Base-by-base conservation (phyloP, 2,329 filamentous ascomycete genomes). In the Macrophomina tecta region DNA sequence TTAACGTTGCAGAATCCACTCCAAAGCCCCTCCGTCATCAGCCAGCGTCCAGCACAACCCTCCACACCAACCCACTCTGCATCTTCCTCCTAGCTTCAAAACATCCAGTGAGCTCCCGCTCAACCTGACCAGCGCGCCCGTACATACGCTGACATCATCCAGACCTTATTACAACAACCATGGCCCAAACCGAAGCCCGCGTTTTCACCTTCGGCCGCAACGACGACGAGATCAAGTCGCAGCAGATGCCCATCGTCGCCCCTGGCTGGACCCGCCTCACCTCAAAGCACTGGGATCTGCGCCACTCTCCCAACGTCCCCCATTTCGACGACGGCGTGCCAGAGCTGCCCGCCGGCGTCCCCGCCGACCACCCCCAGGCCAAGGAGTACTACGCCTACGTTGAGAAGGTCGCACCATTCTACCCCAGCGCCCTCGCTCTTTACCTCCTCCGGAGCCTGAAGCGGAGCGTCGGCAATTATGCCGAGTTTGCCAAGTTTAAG, bases 21-120 rank as follows among this genome's bases (percentile, higher is more conserved):
- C 7, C 34, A 11, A 55, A 55, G 52, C 52, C 52, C 11, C 32
- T 38, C 34, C 52, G 23, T 55, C 52, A 55, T 40, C 52, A 55
- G n/a, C 8, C 49, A 52, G 7, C 23, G 23, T 23, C 23, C 48
- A 51, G 2, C 30, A 52, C 23, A 18, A 9, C 18, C 48, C 5
- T 4, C n/a, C 11, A 51, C 48, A 51, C 5, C 48, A 51, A 34
- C n/a, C 49, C 30, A 32, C 28, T 28, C 49, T 30, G 16, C 32
- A 40, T 30, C 30, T 6, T n/a, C 32, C 11, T 9, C 52, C 16
- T 38, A 38, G 38, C 18, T 16, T 34, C 30, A 28, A n/a, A 18
- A 28, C 52, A 12, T 55, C 30, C 52, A n/a, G 8, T 34, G 16
- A 34, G 14, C n/a, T 34, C 1, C n/a, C 1, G 8, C 7, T 52